Evolutionary conservation across 306 rosid genomes (phyloP), one percentile per base, ranked within the genome.

Genomic region (Quercus rubra): DNA sequence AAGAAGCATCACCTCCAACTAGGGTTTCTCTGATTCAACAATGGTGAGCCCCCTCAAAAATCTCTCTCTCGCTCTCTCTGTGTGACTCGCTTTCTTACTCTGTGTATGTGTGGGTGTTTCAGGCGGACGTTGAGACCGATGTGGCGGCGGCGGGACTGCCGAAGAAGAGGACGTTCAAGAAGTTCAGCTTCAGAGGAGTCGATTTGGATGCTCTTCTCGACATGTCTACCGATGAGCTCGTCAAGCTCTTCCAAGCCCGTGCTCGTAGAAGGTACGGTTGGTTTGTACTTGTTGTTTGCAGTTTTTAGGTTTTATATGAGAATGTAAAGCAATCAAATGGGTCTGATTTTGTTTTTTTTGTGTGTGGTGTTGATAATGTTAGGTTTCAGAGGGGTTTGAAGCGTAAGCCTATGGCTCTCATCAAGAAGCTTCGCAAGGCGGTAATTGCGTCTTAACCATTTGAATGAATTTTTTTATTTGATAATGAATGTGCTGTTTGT

Each of bases 361-460:
- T 49, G 54, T 49, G 49, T 58, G 33, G 8, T 19, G 17, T 62
- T 12, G 27, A 12, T 56, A 90, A 41, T 41, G 12, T 0, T 3
- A 41, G 94, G 94, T 94, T 94, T 82, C 92, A 92, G 80, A 92
- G 98, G 78, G 98, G 97, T 38, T 75, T 94, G 84, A 94, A 91
- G 82, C 81, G 98, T 25, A 94, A 94, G 89, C 98, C 98, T 10
- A 94, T 94, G 98, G 98, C 98, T 25, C 56, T 94, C 71, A 92
- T 94, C 68, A 94, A 94, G 94, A 94, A 94, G 88, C 98, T 94
- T 5, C 97, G 98, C 79, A 94, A 92, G 77, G 98, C 98, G 85
- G 97, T 93, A 78, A 64, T 18, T 61, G 5, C 55, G 59, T 10
- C 51, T 10, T 11, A 28, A 1, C 21, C 15, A 1, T 25, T 14